Evolutionary conservation across 1,284 basidiomycete genomes (phyloP).

Genomic region (Melampsora occidentalis): DNA sequence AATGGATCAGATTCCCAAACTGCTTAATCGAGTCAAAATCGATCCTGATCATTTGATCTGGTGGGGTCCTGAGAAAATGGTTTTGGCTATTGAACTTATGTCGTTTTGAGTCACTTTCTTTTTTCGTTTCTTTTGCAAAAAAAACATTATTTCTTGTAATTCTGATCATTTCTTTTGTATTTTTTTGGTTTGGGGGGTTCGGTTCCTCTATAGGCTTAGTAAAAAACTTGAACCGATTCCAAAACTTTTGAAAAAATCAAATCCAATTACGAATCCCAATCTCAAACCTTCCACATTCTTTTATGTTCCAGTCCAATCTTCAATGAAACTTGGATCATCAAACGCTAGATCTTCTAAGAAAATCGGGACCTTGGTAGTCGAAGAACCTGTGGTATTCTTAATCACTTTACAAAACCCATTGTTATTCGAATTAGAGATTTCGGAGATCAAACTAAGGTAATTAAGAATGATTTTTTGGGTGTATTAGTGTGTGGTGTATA

Average conservation of each 20-base stretch:
- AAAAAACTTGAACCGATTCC: conserved; percentile 23
- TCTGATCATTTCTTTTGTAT: too few species aligned
- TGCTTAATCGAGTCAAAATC: not conserved
- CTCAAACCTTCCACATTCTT: too few species aligned
- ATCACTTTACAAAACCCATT: conserved; percentile 35
- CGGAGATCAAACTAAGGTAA: conserved; percentile 27
- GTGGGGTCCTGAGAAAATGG: conserved; percentile 1
- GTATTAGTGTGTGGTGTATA: not conserved
- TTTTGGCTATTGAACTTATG: conserved; percentile 3
- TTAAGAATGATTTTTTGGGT: not conserved
- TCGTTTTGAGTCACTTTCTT: too few species aligned
- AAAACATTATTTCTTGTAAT: too few species aligned
- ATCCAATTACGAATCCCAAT: not conserved
- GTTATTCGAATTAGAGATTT: conserved; percentile 26
- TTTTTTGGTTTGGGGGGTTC: not conserved
- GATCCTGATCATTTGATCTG: not conserved
- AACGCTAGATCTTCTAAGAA: too few species aligned
- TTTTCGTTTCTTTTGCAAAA: too few species aligned
- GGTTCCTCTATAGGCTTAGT: not conserved
- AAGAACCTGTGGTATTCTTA: conserved; percentile 19
- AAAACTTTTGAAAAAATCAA: not conserved
- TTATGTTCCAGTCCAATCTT: not conserved
- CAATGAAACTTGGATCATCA: not conserved
- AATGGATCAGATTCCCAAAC: conserved; percentile 1
- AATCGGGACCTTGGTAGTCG: not conserved